Percentiles rank a stretch among this genome's conserved stretches.
Conservation (phyloP, 2,329 filamentous ascomycete species). For the Plenodomus biglobosus region DNA sequence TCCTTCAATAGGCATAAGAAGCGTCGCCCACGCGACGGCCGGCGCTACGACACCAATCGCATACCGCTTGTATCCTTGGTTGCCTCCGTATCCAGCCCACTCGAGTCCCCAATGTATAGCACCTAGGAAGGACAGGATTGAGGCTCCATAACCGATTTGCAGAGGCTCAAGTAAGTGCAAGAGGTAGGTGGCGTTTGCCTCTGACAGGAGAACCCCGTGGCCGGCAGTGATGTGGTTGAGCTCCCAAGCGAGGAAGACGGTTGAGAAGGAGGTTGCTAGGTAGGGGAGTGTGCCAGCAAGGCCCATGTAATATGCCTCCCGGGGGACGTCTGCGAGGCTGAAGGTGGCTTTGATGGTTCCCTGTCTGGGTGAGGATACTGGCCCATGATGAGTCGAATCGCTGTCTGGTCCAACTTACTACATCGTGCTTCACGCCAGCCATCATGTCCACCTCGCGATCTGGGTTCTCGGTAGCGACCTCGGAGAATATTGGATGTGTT, state of each 20-base stretch:
- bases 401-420: constrained; percentile 25
- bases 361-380: constrained; percentile 24
- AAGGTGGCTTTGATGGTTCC: constrained; percentile 54
- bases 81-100: constrained; percentile 68
- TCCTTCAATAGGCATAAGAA: constrained; percentile 80
- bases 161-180: constrained; percentile 79
- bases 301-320: constrained; percentile 53
- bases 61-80: constrained; percentile 77
- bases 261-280: constrained; percentile 78
- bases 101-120: constrained; percentile 94
- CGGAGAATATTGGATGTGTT: constrained; percentile 45
- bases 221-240: constrained; percentile 70
- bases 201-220: constrained; percentile 64
- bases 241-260: constrained; percentile 79
- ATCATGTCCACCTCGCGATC: constrained; percentile 50
- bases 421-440: constrained; percentile 46
- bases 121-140: constrained; percentile 91
- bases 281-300: constrained; percentile 63
- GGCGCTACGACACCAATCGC: constrained; percentile 79
- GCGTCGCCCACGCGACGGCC: constrained; percentile 84
- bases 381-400: background rate
- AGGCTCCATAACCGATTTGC: constrained; percentile 87
- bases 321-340: constrained; percentile 49
- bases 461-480: constrained; percentile 40
- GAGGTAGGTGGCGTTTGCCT: constrained; percentile 70